These are phyloP conservation scores for Chaetomiaceae sp. DNA, from an alignment of 2,329 filamentous ascomycete genomes.

Conservation along the genomic window DNA sequence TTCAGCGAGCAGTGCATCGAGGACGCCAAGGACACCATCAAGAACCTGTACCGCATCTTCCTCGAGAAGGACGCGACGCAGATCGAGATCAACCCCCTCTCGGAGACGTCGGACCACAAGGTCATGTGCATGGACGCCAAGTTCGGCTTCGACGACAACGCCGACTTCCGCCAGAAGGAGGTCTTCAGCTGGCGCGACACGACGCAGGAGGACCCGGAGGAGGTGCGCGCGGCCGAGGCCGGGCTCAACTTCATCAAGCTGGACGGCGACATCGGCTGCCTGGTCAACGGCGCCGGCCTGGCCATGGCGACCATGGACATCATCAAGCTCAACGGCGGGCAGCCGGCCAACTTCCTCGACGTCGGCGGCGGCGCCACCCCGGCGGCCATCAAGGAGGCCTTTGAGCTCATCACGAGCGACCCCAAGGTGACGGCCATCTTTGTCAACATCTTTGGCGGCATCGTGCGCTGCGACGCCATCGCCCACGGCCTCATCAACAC, in stretches of 20 bases:
- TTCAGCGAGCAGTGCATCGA: slow-evolving; percentile 98
- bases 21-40: slow-evolving; percentile 91
- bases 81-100: slow-evolving; percentile 99
- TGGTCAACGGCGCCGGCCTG: slow-evolving; percentile 97
- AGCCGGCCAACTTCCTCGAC: slow-evolving; percentile 97
- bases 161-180: slow-evolving; percentile 96
- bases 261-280: slow-evolving; percentile 96
- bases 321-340: slow-evolving; percentile 97
- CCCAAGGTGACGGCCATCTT: slow-evolving; percentile 98
- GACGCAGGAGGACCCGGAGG: slow-evolving; percentile 92
- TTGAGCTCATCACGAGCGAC: slow-evolving; percentile 97
- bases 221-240: slow-evolving; percentile 92
- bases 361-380: slow-evolving; percentile 97
- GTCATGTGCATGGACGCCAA: slow-evolving; percentile 99
- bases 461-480: slow-evolving; percentile 96
- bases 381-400: slow-evolving; percentile 93
- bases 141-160: slow-evolving; percentile 98
- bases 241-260: slow-evolving; percentile 99
- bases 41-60: slow-evolving; percentile 99
- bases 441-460: slow-evolving; percentile 99
- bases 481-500: slow-evolving; percentile 94
- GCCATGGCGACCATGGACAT: slow-evolving; percentile 99
- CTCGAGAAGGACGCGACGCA: slow-evolving; percentile 97
- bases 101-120: slow-evolving; percentile 96
- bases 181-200: slow-evolving; percentile 91